A percentile compares a stretch with the other conserved stretches of the same genome.
Conservation (phyloP, 2,329 filamentous ascomycete species). For the Fusarium oligoseptatum region DNA sequence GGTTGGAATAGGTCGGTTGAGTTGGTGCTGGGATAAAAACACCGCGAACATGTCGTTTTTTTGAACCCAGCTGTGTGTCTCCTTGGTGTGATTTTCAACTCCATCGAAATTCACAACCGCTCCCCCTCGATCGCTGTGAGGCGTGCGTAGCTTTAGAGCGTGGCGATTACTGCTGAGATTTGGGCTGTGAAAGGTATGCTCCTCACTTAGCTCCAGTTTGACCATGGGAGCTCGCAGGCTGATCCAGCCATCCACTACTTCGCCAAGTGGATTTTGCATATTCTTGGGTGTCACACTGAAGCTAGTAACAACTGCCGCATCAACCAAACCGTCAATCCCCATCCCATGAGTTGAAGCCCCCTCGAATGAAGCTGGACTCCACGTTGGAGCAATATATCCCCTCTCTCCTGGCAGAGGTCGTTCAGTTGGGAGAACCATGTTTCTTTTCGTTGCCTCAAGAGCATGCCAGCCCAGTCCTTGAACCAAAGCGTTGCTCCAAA, state of each 20-base stretch:
- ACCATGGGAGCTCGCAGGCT: neutral
- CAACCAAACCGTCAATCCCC: too few species aligned
- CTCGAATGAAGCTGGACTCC: neutral
- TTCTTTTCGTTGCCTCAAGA: too few species aligned
- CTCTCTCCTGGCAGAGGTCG: neutral
- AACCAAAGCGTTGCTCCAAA: neutral
- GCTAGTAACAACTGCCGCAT: neutral
- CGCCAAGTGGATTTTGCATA: neutral
- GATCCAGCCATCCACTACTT: neutral
- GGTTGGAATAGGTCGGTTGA: too few species aligned
- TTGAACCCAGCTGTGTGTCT: neutral
- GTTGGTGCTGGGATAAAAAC: neutral
- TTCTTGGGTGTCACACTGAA: neutral
- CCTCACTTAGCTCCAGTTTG: too few species aligned
- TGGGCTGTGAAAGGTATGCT: too few species aligned
- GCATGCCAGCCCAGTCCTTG: too few species aligned
- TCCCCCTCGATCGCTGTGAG: neutral
- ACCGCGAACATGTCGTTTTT: neutral
- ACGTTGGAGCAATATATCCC: neutral
- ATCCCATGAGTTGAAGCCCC: too few species aligned
- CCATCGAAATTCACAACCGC: neutral
- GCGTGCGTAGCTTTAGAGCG: neutral
- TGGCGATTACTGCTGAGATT: too few species aligned
- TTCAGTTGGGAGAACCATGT: too few species aligned
- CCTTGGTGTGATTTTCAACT: neutral